These are phyloP conservation scores for Sphaerosporella brunnea DNA, from an alignment of 495 filamentous ascomycete genomes.

Conservation along the genomic window DNA sequence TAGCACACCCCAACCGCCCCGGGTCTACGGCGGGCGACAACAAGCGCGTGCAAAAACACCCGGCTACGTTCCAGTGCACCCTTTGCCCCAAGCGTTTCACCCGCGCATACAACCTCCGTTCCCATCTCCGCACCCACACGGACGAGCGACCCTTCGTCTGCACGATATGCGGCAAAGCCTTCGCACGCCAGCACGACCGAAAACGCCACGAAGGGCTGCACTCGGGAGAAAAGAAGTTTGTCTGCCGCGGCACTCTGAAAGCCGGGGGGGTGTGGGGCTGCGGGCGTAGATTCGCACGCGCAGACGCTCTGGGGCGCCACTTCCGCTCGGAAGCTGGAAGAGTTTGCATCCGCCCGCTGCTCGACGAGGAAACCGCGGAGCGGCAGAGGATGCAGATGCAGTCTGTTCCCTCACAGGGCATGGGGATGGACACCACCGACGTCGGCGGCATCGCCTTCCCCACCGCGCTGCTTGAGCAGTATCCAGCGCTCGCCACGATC, in stretches of 20 bases:
- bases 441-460: conserved; percentile 53
- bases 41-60: conserved; percentile 85
- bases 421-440: conserved; percentile 4
- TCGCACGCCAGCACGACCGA: conserved; percentile 82
- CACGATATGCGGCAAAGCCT: conserved; percentile 89
- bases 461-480: conserved; percentile 73
- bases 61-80: conserved; percentile 74
- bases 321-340: conserved; percentile 91
- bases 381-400: conserved; percentile 35
- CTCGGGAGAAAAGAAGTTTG: conserved; percentile 90
- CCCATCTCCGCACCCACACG: conserved; percentile 82
- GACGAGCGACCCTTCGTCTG: conserved; percentile 91
- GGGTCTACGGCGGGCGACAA: conserved; percentile 38
- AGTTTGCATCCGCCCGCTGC: conserved; percentile 84
- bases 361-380: conserved; percentile 77
- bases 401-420: conserved; percentile 17
- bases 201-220: conserved; percentile 84
- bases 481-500: conserved; percentile 69
- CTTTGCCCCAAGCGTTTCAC: conserved; percentile 80
- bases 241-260: conserved; percentile 79
- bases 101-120: conserved; percentile 73
- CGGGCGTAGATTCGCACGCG: conserved; percentile 79
- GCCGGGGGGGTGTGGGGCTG: conserved; percentile 78
- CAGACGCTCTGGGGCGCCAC: conserved; percentile 89
- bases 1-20: conserved; percentile 74